Evolutionary conservation across 2,329 filamentous ascomycete genomes (phyloP), one percentile per base, ranked within the genome.

Genomic region (Mollisiaceae sp.): DNA sequence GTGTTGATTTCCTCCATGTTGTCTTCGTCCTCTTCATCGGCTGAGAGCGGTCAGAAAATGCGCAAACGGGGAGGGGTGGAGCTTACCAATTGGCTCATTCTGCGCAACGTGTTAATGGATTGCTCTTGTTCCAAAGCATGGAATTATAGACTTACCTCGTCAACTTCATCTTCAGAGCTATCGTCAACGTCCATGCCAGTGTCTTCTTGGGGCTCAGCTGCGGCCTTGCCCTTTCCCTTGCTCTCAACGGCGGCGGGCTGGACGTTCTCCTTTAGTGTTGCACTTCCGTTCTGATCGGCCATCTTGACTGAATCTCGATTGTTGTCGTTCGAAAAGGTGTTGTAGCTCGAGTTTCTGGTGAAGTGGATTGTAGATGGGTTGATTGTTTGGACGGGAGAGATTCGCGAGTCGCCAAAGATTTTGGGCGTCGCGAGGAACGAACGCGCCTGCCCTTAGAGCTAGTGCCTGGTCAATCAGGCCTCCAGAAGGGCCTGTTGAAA

Each of bases 1-100:
- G 87, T 83, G 77, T 97, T 92, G 78, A 99, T 97, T 81, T 94
- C 94, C 77, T 96, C 92, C 84, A 97, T 87, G 79, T 91, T 91
- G 75, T 92, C 85, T 66, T 91, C 90, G 63, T 93, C 92, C 54
- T 91, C 90, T 61, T 92, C 91, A 72, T 90, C 89, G 64, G 82
- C 85, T 80, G 78, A 75, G 74, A 64, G 56, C 56, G 65, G 66
- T 73, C 59, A 73, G 67, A 63, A 68, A 67, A 67, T 54, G 59
- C 69, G 54, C 59, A 69, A 68, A 66, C 65, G 67, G 63, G 64
- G 66, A 55, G 61, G 22, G 36, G 50, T 27, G 38, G 22, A 56
- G 27, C 66, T 76, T 78, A 72, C 72, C 72, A 71, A 70, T 63
- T 65, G 64, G 63, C 50, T 67, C 67, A 63, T 66, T 66, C 71